Conservation (phyloP, 192 early-diverging fungal species). For the Rhizophlyctis rosea region DNA sequence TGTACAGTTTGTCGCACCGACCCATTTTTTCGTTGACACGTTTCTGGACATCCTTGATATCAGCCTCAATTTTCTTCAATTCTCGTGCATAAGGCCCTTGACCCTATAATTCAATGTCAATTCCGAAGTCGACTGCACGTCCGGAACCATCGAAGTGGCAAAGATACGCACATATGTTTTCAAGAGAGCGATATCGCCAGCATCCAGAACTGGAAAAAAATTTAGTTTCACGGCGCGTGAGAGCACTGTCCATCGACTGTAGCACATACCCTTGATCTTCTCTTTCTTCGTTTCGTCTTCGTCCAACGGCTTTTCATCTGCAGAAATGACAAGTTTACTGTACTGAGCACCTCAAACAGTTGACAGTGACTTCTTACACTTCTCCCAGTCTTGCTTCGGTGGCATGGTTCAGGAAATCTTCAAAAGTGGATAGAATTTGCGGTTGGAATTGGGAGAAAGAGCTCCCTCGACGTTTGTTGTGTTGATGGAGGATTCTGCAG, state of each 20-base stretch:
- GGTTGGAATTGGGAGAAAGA: too few species aligned
- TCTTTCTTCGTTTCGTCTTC: slow-evolving; percentile 81
- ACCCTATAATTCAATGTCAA: slow-evolving; percentile 56
- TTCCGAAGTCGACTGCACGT: slow-evolving; percentile 1
- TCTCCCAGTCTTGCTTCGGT: slow-evolving; percentile 96
- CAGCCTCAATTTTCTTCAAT: slow-evolving; percentile 87
- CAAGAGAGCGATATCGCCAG: slow-evolving; percentile 85
- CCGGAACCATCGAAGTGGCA: neutral
- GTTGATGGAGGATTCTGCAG: too few species aligned
- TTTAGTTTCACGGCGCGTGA: slow-evolving; percentile 4
- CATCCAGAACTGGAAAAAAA: slow-evolving; percentile 71
- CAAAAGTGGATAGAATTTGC: too few species aligned
- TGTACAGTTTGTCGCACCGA: slow-evolving; percentile 11
- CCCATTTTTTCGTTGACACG: slow-evolving; percentile 99
- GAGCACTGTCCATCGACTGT: neutral
- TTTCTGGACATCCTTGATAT: slow-evolving; percentile 98
- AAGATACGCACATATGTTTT: slow-evolving; percentile 81
- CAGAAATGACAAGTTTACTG: neutral
- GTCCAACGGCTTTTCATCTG: slow-evolving; percentile 79
- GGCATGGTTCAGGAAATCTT: too few species aligned
- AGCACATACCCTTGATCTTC: slow-evolving; percentile 64
- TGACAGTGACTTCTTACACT: slow-evolving; percentile 67
- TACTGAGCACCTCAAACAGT: neutral
- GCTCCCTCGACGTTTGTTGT: too few species aligned
- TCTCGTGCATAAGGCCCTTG: slow-evolving; percentile 97